These are phyloP conservation scores for Sutorius eximius DNA, from an alignment of 1,284 basidiomycete species.

Conservation along the genomic window DNA sequence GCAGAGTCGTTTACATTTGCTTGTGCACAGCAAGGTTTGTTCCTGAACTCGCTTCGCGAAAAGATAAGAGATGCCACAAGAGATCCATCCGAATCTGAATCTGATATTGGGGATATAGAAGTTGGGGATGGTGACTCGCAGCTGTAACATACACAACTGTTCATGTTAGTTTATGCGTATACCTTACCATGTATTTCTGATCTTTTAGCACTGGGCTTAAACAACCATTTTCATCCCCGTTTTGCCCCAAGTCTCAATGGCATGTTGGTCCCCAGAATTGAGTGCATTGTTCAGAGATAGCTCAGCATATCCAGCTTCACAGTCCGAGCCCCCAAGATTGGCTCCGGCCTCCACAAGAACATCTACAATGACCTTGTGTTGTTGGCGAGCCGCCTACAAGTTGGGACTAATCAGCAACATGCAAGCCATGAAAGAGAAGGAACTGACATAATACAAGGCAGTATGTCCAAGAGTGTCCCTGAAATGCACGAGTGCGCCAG, in stretches of 20 bases:
- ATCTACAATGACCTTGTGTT: slow-evolving; percentile 61
- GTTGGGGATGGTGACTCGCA: slow-evolving; percentile 15
- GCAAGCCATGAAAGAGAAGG: slow-evolving; percentile 5
- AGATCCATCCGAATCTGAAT: slow-evolving; percentile 33
- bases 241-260: slow-evolving; percentile 53
- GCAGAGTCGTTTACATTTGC: slow-evolving; percentile 64
- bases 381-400: slow-evolving; percentile 65
- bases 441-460: slow-evolving; percentile 72
- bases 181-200: slow-evolving; percentile 20
- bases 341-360: slow-evolving; percentile 75
- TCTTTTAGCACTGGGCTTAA: background rate
- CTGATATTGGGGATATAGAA: slow-evolving; percentile 33
- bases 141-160: slow-evolving; percentile 2
- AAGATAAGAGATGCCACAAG: slow-evolving; percentile 43
- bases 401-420: background rate
- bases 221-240: slow-evolving; percentile 33
- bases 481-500: slow-evolving; percentile 85
- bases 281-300: slow-evolving; percentile 51
- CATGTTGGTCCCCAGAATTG: slow-evolving; percentile 43
- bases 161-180: slow-evolving; percentile 13
- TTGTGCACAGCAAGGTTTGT: slow-evolving; percentile 60
- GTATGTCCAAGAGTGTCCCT: slow-evolving; percentile 81
- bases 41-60: slow-evolving; percentile 58
- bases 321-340: slow-evolving; percentile 63
- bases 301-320: slow-evolving; percentile 59